These are phyloP conservation scores for Leccinum pallidistipes DNA, from an alignment of 1,284 basidiomycete genomes.

Conservation along the genomic window DNA sequence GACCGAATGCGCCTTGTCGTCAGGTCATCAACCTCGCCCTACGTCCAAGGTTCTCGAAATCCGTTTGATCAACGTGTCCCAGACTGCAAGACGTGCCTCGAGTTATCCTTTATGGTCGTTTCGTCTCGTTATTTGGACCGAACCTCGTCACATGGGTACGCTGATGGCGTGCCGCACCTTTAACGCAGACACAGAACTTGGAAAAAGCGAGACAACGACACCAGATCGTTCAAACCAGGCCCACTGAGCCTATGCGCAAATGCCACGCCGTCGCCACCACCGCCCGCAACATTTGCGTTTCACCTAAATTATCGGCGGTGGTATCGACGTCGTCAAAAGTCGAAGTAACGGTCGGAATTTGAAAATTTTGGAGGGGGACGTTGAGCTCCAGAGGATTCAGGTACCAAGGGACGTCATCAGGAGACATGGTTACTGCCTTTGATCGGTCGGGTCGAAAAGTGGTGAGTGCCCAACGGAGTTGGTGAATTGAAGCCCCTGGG, in stretches of 20 bases:
- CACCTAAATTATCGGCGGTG: slow-evolving; percentile 2
- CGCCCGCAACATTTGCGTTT: slow-evolving; percentile 7
- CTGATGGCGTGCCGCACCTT: too few relatives aligned
- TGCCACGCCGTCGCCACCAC: slow-evolving; percentile 4
- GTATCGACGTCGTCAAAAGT: background rate
- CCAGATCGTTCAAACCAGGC: slow-evolving; percentile 4
- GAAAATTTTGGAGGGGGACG: background rate
- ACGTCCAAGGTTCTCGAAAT: too few relatives aligned
- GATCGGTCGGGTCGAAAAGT: background rate
- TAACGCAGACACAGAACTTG: background rate
- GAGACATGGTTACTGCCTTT: background rate
- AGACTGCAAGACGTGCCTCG: background rate
- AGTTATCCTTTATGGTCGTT: slow-evolving; percentile 2
- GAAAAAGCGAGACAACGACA: background rate
- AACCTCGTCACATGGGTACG: slow-evolving; percentile 2
- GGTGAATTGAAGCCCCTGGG: background rate
- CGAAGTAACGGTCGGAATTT: background rate
- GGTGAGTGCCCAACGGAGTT: background rate
- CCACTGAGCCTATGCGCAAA: background rate
- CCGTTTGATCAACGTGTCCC: too few relatives aligned
- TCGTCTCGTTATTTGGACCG: slow-evolving; percentile 1
- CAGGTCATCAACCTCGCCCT: too few relatives aligned
- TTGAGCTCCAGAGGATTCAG: background rate
- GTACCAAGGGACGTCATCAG: background rate
- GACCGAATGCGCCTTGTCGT: too few relatives aligned